Conservation (phyloP, 2,329 filamentous ascomycete genomes). For the Paraphoma sp. region DNA sequence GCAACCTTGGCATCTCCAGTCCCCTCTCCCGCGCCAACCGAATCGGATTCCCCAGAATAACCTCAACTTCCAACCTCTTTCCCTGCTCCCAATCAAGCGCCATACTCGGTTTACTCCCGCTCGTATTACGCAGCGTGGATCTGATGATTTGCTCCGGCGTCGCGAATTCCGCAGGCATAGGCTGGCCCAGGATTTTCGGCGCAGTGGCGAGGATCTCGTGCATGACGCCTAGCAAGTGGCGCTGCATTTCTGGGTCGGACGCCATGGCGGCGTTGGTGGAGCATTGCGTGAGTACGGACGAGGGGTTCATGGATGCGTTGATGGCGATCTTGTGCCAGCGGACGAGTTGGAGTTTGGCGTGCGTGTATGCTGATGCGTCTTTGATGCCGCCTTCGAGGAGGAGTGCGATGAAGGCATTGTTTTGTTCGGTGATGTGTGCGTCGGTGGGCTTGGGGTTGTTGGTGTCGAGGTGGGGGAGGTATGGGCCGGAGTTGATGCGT, state of each 20-base stretch:
- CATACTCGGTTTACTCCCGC: constrained; percentile 69
- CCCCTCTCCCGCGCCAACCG: constrained; percentile 68
- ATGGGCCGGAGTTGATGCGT: constrained; percentile 72
- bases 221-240: constrained; percentile 71
- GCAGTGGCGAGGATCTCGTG: constrained; percentile 71
- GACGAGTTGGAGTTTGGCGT: constrained; percentile 71
- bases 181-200: constrained; percentile 66
- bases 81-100: constrained; percentile 73
- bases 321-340: constrained; percentile 81
- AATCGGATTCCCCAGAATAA: constrained; percentile 74
- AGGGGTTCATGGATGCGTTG: constrained; percentile 78
- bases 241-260: constrained; percentile 66
- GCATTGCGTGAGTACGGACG: constrained; percentile 70
- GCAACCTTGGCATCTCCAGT: constrained; percentile 70
- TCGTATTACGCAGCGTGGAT: constrained; percentile 68
- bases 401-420: constrained; percentile 60
- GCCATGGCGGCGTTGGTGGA: constrained; percentile 71
- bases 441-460: constrained; percentile 27
- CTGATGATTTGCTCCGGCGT: constrained; percentile 67
- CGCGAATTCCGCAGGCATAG: constrained; percentile 66
- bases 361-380: constrained; percentile 69
- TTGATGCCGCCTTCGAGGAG: constrained; percentile 67
- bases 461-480: constrained; percentile 58
- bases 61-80: constrained; percentile 72
- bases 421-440: constrained; percentile 51